phyloP scores from a whole-genome alignment of 768 basidiomycete species.

The Xerocomellus amylosporus region DNA sequence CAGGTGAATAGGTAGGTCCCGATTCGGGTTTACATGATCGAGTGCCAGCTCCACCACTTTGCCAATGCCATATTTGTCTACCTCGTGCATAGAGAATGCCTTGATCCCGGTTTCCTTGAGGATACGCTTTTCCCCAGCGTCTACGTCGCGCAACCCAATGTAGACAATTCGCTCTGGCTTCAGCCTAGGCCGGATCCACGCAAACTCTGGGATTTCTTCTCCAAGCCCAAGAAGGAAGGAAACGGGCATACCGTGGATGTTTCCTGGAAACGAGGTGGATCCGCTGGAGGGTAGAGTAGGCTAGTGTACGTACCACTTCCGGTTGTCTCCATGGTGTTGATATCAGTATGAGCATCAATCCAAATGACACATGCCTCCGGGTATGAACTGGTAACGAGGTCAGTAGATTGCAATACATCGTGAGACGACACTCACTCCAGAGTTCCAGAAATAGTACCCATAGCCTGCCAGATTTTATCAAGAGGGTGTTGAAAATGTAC shows the following conservation, averaged over 20 bases:
- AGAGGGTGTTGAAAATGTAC: slow-evolving; percentile 1
- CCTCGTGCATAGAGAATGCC: slow-evolving; percentile 89
- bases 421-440: slow-evolving; percentile 49
- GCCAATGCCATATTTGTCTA: slow-evolving; percentile 87
- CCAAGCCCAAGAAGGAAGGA: slow-evolving; percentile 76
- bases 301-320: slow-evolving; percentile 51
- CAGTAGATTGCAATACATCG: background rate
- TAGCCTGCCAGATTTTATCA: slow-evolving; percentile 45
- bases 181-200: slow-evolving; percentile 64
- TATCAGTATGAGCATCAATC: slow-evolving; percentile 97
- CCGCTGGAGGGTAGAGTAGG: background rate
- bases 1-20: slow-evolving; percentile 86
- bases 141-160: slow-evolving; percentile 94
- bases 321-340: slow-evolving; percentile 86
- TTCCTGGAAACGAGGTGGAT: slow-evolving; percentile 47
- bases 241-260: slow-evolving; percentile 98
- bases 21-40: slow-evolving; percentile 85
- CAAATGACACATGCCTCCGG: slow-evolving; percentile 88
- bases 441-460: slow-evolving; percentile 94
- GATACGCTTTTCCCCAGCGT: slow-evolving; percentile 83
- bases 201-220: slow-evolving; percentile 40
- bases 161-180: slow-evolving; percentile 83
- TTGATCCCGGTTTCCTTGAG: slow-evolving; percentile 78
- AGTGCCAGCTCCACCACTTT: slow-evolving; percentile 95
- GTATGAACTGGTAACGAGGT: slow-evolving; percentile 47